Evolutionary conservation across 2,329 filamentous ascomycete genomes (phyloP), one percentile per base, ranked within the genome.

Genomic region (Pezicula radicicola): DNA sequence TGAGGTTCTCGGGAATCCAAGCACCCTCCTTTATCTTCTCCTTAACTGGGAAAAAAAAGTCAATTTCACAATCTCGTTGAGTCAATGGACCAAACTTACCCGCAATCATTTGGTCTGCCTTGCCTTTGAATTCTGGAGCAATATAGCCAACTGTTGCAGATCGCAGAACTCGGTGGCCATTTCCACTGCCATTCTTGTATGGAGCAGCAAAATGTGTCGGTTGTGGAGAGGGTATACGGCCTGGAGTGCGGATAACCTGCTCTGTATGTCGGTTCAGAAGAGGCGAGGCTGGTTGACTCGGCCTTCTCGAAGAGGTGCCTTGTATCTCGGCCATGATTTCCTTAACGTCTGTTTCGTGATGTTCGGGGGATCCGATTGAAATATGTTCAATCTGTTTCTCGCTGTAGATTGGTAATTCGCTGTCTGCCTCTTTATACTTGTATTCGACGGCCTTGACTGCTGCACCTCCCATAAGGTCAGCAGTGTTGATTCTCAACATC

Each of bases 61-160:
- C 30, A 40, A 33, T 54, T 40, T 40, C 39, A 13, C 16, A 45
- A 48, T 16, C 30, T 36, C 8, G 19, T 49, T 39, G 12, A 33
- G 18, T 19, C 12, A 18, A 33, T n/a, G 10, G 27, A 15, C 12
- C 21, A 28, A 16, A 57, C 82, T 70, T 70, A 89, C 85, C 85
- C 67, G 85, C 76, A 67, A 88, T 82, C 88, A 96, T 96, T 78
- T 99, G 94, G 68, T 91, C 85, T 59, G 85, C 79, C 76, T 96
- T 97, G 68, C 93, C 94, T 69, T 91, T 86, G 67, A 99, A 99
- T 56, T 91, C 91, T 44, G 93, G 91, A 21, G 94, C 92, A 59
- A 96, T 87, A 75, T 99, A 99, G 66, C 94, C 94, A 36, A 95
- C 88, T 28, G 92, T 94, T 61, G 91, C 88, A 60, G 94, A 94